These are phyloP conservation scores for Erythrophleum ivorense DNA, from an alignment of 331 rosid genomes.

Conservation along the genomic window DNA sequence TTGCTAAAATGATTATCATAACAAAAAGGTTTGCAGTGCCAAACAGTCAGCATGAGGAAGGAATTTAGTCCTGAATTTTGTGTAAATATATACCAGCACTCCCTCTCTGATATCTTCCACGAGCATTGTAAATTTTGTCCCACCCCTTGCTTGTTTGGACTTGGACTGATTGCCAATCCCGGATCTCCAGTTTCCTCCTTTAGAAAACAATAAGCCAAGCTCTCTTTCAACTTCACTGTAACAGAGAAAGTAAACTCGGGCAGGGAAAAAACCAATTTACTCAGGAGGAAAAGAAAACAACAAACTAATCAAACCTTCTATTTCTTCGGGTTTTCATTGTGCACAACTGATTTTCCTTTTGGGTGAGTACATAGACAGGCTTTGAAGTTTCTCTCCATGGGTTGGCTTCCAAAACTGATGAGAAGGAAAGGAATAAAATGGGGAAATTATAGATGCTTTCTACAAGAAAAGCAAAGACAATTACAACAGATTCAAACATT, in stretches of 20 bases:
- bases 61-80: neutral
- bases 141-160: constrained; percentile 64
- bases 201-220: constrained; percentile 87
- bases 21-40: neutral
- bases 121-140: constrained; percentile 87
- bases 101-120: constrained; percentile 97
- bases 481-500: neutral
- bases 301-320: constrained; percentile 58
- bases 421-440: constrained; percentile 9
- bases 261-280: constrained; percentile 14
- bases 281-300: neutral
- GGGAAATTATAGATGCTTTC: constrained; percentile 24
- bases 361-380: constrained; percentile 93
- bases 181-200: constrained; percentile 70
- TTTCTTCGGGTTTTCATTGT: constrained; percentile 97
- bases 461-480: constrained; percentile 29
- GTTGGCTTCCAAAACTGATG: constrained; percentile 83
- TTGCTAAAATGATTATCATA: neutral
- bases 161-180: constrained; percentile 73
- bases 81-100: constrained; percentile 69
- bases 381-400: constrained; percentile 96
- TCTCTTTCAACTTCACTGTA: constrained; percentile 93
- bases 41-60: neutral
- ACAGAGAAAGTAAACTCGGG: constrained; percentile 35
- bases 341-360: constrained; percentile 84